These are phyloP conservation scores for Kalaharituber pfeilii DNA, from an alignment of 2,329 filamentous ascomycete species.

Conservation along the genomic window DNA sequence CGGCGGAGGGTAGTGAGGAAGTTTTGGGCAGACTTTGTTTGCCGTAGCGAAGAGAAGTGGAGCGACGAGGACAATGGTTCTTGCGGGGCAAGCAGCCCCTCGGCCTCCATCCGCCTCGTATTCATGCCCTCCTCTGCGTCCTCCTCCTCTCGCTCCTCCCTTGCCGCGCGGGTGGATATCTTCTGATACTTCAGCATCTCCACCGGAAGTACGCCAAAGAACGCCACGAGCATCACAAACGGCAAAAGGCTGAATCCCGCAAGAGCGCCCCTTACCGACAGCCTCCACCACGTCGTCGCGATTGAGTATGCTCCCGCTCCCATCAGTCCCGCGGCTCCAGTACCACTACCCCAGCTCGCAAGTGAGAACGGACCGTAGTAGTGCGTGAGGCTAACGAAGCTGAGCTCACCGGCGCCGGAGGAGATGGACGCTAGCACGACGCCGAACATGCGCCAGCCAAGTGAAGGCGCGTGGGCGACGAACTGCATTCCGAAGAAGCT, in stretches of 20 bases:
- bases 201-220: slow-evolving; percentile 63
- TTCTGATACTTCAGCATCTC: slow-evolving; percentile 39
- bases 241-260: slow-evolving; percentile 65
- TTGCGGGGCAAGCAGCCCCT: neutral
- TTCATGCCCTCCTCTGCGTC: neutral
- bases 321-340: slow-evolving; percentile 70
- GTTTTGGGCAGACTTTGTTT: neutral
- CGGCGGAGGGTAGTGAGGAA: slow-evolving; percentile 10
- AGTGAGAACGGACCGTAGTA: slow-evolving; percentile 61
- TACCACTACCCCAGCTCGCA: slow-evolving; percentile 83
- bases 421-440: slow-evolving; percentile 72
- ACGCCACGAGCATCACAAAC: slow-evolving; percentile 64
- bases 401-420: slow-evolving; percentile 74
- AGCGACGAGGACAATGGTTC: neutral
- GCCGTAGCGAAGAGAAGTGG: neutral
- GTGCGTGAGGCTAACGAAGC: slow-evolving; percentile 78
- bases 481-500: slow-evolving; percentile 79
- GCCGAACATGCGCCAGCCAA: slow-evolving; percentile 60
- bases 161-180: slow-evolving; percentile 27
- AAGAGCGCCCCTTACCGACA: slow-evolving; percentile 57
- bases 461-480: slow-evolving; percentile 57
- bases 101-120: slow-evolving; percentile 4
- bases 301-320: slow-evolving; percentile 79
- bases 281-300: slow-evolving; percentile 60
- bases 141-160: slow-evolving; percentile 4